phyloP scores from a whole-genome alignment of 257 asterid genomes.

The Parsonsia alboflavescens region DNA sequence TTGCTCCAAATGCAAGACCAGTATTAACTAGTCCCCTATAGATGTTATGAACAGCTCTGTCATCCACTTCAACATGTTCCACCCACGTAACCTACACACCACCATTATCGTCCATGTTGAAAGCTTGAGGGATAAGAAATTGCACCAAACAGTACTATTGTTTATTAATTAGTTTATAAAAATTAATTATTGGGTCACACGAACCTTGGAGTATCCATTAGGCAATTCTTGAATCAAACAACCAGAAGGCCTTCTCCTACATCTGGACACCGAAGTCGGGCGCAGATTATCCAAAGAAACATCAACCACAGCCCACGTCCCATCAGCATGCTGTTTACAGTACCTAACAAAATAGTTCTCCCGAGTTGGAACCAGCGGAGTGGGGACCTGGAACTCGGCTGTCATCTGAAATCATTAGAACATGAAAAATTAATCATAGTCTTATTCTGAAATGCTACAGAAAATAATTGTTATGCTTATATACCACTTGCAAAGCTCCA shows the following conservation, averaged over 20 bases:
- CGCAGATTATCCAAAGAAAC: slow-evolving; percentile 35
- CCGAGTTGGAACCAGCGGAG: slow-evolving; percentile 34
- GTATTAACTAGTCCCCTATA: slow-evolving; percentile 30
- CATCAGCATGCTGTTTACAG: slow-evolving; percentile 34
- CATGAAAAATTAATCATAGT: not conserved
- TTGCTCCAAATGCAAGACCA: slow-evolving; percentile 37
- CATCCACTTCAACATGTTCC: slow-evolving; percentile 36
- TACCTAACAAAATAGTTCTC: slow-evolving; percentile 36
- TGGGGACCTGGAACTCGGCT: slow-evolving; percentile 37
- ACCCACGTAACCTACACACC: slow-evolving; percentile 35
- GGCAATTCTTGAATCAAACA: slow-evolving; percentile 38
- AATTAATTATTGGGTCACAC: too few relatives aligned
- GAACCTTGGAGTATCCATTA: slow-evolving; percentile 33
- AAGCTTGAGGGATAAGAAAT: not conserved
- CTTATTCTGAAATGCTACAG: too few relatives aligned
- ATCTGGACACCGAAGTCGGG: slow-evolving; percentile 22
- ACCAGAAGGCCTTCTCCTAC: slow-evolving; percentile 41
- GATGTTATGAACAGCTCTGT: slow-evolving; percentile 33
- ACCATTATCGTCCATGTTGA: not conserved
- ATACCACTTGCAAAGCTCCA: slow-evolving; percentile 60
- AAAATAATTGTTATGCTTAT: too few relatives aligned
- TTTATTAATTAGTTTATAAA: too few relatives aligned
- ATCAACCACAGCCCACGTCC: slow-evolving; percentile 40
- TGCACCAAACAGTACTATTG: not conserved
- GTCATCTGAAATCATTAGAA: slow-evolving; percentile 26